These are phyloP conservation scores for Neopestalotiopsis sp. DNA, from an alignment of 2,329 filamentous ascomycete genomes.

Conservation along the genomic window DNA sequence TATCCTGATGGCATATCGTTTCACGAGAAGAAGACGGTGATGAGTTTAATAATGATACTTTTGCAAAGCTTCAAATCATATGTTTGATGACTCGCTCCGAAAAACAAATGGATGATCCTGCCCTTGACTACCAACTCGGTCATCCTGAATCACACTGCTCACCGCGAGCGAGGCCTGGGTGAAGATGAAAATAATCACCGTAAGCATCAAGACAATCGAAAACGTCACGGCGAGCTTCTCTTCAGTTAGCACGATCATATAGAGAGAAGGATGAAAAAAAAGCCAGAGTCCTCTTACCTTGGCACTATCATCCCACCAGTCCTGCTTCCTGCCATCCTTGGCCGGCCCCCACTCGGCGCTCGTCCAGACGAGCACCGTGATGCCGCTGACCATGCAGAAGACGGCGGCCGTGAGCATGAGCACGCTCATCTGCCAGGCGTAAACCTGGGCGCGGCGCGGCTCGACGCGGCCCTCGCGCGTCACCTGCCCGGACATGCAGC, in stretches of 20 bases:
- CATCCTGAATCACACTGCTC: neutral
- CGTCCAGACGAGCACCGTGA: slow-evolving; percentile 29
- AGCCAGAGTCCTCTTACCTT: slow-evolving; percentile 13
- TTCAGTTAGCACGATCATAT: neutral
- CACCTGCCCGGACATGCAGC: slow-evolving; percentile 19
- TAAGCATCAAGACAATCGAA: slow-evolving; percentile 5
- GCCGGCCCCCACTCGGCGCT: slow-evolving; percentile 24
- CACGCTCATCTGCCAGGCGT: slow-evolving; percentile 30
- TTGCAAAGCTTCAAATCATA: neutral
- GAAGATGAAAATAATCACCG: slow-evolving; percentile 3
- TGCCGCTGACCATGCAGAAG: slow-evolving; percentile 26
- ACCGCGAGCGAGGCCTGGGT: slow-evolving; percentile 11
- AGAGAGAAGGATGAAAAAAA: neutral
- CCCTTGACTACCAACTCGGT: neutral
- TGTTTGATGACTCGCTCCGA: neutral
- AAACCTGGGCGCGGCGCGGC: slow-evolving; percentile 26
- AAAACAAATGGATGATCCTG: neutral
- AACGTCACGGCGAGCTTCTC: slow-evolving; percentile 15
- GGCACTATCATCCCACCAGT: slow-evolving; percentile 28
- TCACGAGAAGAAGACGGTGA: no score
- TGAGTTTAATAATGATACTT: no score
- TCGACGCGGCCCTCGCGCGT: slow-evolving; percentile 14
- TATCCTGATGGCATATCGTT: no score
- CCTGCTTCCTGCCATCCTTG: slow-evolving; percentile 19
- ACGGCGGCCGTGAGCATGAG: slow-evolving; percentile 27